Base-by-base conservation (phyloP, 202 grass and related monocot genomes). In the Schoenoplectus tabernaemontani region DNA sequence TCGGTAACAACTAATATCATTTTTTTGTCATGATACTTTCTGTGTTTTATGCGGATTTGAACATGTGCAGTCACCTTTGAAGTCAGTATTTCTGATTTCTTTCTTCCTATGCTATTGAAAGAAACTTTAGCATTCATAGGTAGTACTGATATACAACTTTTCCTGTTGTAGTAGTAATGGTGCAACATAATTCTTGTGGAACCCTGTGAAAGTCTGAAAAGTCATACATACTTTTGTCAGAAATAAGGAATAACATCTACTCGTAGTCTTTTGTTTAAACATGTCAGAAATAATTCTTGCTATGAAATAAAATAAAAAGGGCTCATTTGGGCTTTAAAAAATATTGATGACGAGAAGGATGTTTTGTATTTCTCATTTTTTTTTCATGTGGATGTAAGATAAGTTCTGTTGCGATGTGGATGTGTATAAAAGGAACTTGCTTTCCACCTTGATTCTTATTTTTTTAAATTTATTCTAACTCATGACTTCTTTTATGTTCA, bases 1-100 rank as follows among this genome's bases (percentile, higher is more conserved):
- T 86, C 30, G 86, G 95, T 94, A 89, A 77, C 33, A 56, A 73
- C 30, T 51, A 48, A 3, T 23, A 2, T 61, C 10, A n/a, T 59
- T 78, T 8, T 78, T 59, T 15, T 57, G 30, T 22, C 43, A 51
- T 4, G 5, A 33, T 51, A 20, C 42, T 30, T 71, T 9, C 68
- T 50, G 13, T 73, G 26, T 73, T 13, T 32, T 32, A 17, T 73
- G 7, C 13, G 38, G 7, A 30, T 32, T 32, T 73, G n/a, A 48
- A 53, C 15, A 17, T 19, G 15, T 33, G 26, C 15, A 33, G 70
- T n/a, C 24, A 53, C 1, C 12, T 54, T n/a, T 74, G 7, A 75
- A 36, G 3, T 75, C 46, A 54, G 28, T 53, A 54, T n/a, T 71
- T 74, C 46, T 74, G 5, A 74, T 74, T 34, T 20, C 7, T 17